Conservation (phyloP, 441 rosid species). For the Populus trichocarpa region DNA sequence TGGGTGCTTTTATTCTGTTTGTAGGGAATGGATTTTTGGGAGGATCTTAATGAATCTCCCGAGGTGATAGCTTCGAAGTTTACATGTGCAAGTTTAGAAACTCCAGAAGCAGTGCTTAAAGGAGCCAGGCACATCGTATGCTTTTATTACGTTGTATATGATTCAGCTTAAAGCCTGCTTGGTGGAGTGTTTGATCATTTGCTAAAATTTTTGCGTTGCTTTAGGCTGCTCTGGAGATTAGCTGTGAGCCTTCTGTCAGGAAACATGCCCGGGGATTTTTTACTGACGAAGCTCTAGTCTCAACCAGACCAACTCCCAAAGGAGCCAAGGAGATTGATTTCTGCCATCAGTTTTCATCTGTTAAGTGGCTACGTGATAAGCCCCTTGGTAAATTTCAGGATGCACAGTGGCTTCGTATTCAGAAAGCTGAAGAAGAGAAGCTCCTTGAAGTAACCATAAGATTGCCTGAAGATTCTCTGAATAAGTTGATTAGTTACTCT, state of each 20-base stretch:
- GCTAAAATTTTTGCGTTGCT: background rate
- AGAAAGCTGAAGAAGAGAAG: slow-evolving; percentile 88
- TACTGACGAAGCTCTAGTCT: slow-evolving; percentile 69
- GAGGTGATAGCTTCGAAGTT: slow-evolving; percentile 70
- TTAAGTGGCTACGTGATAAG: slow-evolving; percentile 82
- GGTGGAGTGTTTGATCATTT: background rate
- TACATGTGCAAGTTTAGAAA: slow-evolving; percentile 64
- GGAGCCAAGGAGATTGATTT: slow-evolving; percentile 63
- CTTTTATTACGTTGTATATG: background rate
- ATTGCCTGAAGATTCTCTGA: slow-evolving; percentile 48
- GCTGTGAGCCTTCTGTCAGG: slow-evolving; percentile 73
- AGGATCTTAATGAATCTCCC: slow-evolving; percentile 79
- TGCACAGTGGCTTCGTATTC: slow-evolving; percentile 89
- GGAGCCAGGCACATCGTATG: slow-evolving; percentile 86
- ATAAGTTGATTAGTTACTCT: slow-evolving; percentile 50
- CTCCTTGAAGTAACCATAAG: slow-evolving; percentile 71
- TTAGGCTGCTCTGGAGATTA: slow-evolving; percentile 81
- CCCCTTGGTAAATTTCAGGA: slow-evolving; percentile 70
- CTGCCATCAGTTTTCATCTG: slow-evolving; percentile 64
- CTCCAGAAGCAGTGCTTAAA: slow-evolving; percentile 68
- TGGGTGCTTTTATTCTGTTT: slow-evolving; percentile 14
- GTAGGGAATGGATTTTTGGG: slow-evolving; percentile 54
- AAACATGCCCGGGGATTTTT: slow-evolving; percentile 57
- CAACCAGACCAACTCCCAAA: slow-evolving; percentile 69
- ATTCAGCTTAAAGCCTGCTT: slow-evolving; percentile 5